Evolutionary conservation across 2,329 filamentous ascomycete species (phyloP).

Genomic region (Aureobasidium sp.): DNA sequence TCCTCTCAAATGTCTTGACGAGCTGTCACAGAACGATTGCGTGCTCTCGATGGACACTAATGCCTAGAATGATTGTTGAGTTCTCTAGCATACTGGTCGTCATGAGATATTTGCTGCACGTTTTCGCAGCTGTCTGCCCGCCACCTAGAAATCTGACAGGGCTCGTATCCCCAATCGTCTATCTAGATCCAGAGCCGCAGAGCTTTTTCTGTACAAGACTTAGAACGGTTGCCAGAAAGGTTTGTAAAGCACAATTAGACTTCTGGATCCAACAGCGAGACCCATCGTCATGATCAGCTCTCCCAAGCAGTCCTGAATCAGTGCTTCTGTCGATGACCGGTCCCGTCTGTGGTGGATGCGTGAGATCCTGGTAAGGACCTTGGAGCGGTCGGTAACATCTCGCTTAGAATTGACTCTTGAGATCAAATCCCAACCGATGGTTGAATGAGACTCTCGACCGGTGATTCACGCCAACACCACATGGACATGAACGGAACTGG

Average conservation of each 20-base stretch:
- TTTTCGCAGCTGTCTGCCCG: background rate
- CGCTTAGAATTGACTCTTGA: too few relatives aligned
- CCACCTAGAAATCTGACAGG: background rate
- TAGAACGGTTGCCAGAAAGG: background rate
- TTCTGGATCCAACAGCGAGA: background rate
- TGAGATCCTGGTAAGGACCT: too few relatives aligned
- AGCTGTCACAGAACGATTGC: background rate
- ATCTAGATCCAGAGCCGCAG: background rate
- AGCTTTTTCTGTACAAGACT: background rate
- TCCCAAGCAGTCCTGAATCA: background rate
- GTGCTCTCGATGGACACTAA: background rate
- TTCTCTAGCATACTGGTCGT: background rate
- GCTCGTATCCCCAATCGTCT: background rate
- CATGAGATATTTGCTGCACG: background rate
- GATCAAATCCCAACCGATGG: too few relatives aligned
- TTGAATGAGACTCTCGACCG: too few relatives aligned
- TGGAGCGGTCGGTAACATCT: background rate
- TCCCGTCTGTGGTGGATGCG: background rate
- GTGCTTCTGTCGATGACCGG: background rate
- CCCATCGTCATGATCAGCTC: too few relatives aligned
- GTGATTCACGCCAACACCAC: too few relatives aligned
- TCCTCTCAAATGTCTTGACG: too few relatives aligned
- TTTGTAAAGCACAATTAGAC: background rate
- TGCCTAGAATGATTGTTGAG: background rate
- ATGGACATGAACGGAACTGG: background rate